Evolutionary conservation across 1,284 basidiomycete genomes (phyloP), one percentile per base, ranked within the genome.

Genomic region (Puccinia coronata): DNA sequence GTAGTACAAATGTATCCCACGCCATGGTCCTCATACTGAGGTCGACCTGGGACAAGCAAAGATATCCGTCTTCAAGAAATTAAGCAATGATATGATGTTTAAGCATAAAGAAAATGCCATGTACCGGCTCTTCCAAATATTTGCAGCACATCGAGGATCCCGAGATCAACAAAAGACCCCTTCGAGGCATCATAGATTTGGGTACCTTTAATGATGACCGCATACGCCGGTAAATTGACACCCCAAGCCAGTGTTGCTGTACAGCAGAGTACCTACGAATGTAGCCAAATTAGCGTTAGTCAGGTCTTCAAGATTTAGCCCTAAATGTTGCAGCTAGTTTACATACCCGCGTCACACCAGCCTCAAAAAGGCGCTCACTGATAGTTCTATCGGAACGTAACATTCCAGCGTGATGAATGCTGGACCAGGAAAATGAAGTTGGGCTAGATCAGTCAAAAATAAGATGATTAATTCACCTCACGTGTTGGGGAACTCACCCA

Each of bases 351-450:
- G 99, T 96, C 16, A 91, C 92, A 83, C 92, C 91, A 16, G 92
- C 91, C 84, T 93, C 93, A 84, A 99, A 99, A 91, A 98, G 91
- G 84, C 91, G 89, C 87, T 99, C 97, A 91, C 94, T 96, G 88
- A 99, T 90, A 85, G 95, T 98, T 82, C 97, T 89, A 86, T 99
- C 97, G 2, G 91, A 91, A 63, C 97, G 90, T 81, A 99, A 88
- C 97, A 99, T 99, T 34, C 97, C 97, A 43, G 97, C 97, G 87
- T 99, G 96, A 86, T 99, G 98, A 69, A 99, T 99, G 82, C 92
- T 96, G 84, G 98, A 96, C 0, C 96, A 95, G 25, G 98, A 99
- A 0, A 96, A 95, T 41, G 98, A 88, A 0, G 98, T 16, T 43
- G n/a, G n/a, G n/a, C n/a, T 51, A 14, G 8, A 77, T 39, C 41